A percentile compares a stretch with the other conserved stretches of the same genome.
These are phyloP conservation scores for Kluyveromyces starmeri DNA, from an alignment of 805 yeast species.

Conservation along the genomic window DNA sequence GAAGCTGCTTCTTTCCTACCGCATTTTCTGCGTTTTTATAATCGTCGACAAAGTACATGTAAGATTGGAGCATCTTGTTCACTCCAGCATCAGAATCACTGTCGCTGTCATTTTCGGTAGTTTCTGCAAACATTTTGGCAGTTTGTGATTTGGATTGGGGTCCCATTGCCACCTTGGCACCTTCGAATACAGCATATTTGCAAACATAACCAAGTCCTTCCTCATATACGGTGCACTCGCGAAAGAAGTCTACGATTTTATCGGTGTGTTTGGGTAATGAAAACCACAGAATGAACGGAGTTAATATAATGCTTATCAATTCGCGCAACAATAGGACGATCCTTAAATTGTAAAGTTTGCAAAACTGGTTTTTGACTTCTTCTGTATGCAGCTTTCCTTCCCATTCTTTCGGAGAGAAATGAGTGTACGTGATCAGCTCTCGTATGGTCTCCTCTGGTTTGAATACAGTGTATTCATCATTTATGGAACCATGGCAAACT, in stretches of 20 bases:
- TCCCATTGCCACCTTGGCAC: slow-evolving; percentile 43
- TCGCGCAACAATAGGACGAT: slow-evolving; percentile 66
- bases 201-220: slow-evolving; percentile 95
- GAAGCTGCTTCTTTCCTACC: slow-evolving; percentile 26
- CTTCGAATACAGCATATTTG: slow-evolving; percentile 85
- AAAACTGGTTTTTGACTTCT: slow-evolving; percentile 74
- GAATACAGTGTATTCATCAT: slow-evolving; percentile 61
- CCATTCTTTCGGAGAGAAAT: slow-evolving; percentile 84
- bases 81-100: slow-evolving; percentile 36
- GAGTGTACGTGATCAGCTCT: slow-evolving; percentile 79
- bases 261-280: slow-evolving; percentile 67
- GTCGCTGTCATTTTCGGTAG: slow-evolving; percentile 12
- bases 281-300: slow-evolving; percentile 88
- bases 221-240: slow-evolving; percentile 83
- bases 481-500: slow-evolving; percentile 59
- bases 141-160: slow-evolving; percentile 10
- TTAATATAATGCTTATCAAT: slow-evolving; percentile 66
- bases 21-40: slow-evolving; percentile 46
- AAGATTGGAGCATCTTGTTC: slow-evolving; percentile 89
- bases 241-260: slow-evolving; percentile 76
- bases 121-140: slow-evolving; percentile 9
- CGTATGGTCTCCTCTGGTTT: slow-evolving; percentile 86
- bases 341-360: slow-evolving; percentile 66
- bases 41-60: slow-evolving; percentile 77
- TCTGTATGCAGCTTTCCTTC: slow-evolving; percentile 77